Base-by-base conservation (phyloP, 169 alveolate genomes). In the Eimeria acervulina region DNA sequence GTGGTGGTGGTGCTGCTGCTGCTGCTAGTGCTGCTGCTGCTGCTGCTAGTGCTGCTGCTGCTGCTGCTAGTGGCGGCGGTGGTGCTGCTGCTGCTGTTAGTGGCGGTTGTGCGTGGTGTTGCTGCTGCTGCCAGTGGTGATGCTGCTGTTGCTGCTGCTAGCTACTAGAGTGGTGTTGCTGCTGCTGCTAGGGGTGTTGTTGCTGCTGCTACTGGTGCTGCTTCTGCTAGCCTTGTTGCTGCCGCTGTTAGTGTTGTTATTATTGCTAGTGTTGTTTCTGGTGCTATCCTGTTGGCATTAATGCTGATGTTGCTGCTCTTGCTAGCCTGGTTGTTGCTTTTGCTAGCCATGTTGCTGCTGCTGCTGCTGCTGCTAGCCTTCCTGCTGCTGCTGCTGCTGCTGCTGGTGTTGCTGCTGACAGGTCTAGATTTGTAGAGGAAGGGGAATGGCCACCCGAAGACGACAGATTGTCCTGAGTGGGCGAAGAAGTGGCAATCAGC, bases 381-480 rank as follows among this genome's bases (percentile, higher is more conserved):
- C n/a, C 10, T 78, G 88, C 3, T 78, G 88, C 0, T n/a, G 19
- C 66, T 7, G 28, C 59, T 51, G 59, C 59, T 17, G 7, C 13
- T 72, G 84, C 66, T 40, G 88, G 7, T 78, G 88, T 17, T 78
- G 88, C 0, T n/a, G 19, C 66, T 7, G 28, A 97, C 96, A 68
- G 97, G 95, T 81, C 98, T 55, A 28, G 99, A 93, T 33, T 97
- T 92, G 97, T 97, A 96, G 76, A 97, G 93, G 96, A 97, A 98
- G 13, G 99, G 99, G 90, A 97, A 97, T 5, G 98, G 98, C 99
- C 99, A 98, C 36, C 99, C 99, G 76, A 97, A 97, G 91, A 95
- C 97, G 74, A 97, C 96, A 19, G 96, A 68, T 85, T 98, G 97
- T 33, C 98, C 98, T 63, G 97, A 96, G 23, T 95, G 96, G 31